Evolutionary conservation across 1,284 basidiomycete species (phyloP), one percentile per base, ranked within the genome.

Genomic region (Schizophyllum amplum): DNA sequence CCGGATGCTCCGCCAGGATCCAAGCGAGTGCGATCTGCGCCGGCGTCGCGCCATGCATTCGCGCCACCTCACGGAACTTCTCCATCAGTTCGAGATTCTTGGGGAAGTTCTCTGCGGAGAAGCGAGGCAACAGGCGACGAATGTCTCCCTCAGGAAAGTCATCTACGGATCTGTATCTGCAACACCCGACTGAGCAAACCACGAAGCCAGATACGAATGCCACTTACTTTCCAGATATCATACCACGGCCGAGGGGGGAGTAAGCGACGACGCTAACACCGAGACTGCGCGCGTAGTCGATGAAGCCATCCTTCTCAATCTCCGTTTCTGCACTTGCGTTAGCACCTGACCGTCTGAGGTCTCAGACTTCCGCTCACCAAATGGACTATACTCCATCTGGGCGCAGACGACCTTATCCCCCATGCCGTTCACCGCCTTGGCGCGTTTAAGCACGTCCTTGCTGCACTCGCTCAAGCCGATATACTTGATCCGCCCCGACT

Each of bases 201-300:
- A n/a, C 33, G 33, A 42, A 17, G 33, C 7, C 33, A 42, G 2
- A 42, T 9, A 42, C 4, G 33, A 60, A 64, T 54, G 48, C 63
- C 52, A 77, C 76, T 63, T 77, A 73, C 59, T 66, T 64, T 2
- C 82, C 81, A 0, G 77, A 77, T 23, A 85, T 63, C 25, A 84
- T 66, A 0, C 82, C 83, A 3, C 77, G 68, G 1, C 78, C 78
- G n/a, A 82, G 69, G 0, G 78, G 78, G 21, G 73, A 75, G 48
- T 66, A 66, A 22, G 63, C 64, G 7, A 66, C 62, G 21, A 65
- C 55, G 9, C 55, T 57, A 1, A 65, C 58, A 4, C 65, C 64
- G 9, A 56, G 51, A 54, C 62, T 63, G 13, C 59, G 21, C 25
- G 62, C 62, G 20, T 57, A 55, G 21, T 63, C 59, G 42, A 62